Base-by-base conservation (phyloP, 2,329 filamentous ascomycete genomes). In the Phoma herbarum region DNA sequence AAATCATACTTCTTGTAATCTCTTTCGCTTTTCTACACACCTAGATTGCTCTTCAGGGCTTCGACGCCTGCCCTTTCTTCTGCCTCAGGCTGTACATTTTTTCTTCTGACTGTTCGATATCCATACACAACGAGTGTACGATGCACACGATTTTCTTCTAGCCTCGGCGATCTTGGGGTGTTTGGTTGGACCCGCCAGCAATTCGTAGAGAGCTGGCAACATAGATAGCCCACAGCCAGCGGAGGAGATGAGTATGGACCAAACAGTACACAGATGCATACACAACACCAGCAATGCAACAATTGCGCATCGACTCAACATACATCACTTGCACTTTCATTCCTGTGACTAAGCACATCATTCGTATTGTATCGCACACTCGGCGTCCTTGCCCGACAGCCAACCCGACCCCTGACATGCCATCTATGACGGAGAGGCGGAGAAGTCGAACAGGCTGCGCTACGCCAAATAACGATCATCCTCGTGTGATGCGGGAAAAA, bases 81-180 rank as follows among this genome's bases (percentile, higher is more conserved):
- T 43, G 44, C 47, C 47, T 33, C 20, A 28, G 33, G 33, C 28
- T 28, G 9, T 18, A 29, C 3, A 5, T 18, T 25, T 48, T 48
- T 20, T 58, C 42, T 61, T 51, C 29, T 48, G 57, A 45, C 57
- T 49, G 10, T 56, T 52, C 56, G 53, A 59, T 62, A 63, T 66
- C 51, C 44, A 52, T 55, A 69, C 62, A 67, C 48, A 53, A 67
- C 59, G 60, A 66, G 61, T 54, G 59, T 68, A 73, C 52, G 70
- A 69, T 59, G 65, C 61, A 71, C 62, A 71, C 64, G 70, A 67
- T 61, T 59, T 58, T 35, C 61, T 59, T 62, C 50, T 46, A 46
- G 42, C 42, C 9, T 33, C 23, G 45, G 39, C 25, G 44, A 60
- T 35, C 16, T 26, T 33, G 35, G 44, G 43, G 41, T 31, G 18